These are phyloP conservation scores for Nidularia sp. DNA, from an alignment of 768 basidiomycete species.

Conservation along the genomic window DNA sequence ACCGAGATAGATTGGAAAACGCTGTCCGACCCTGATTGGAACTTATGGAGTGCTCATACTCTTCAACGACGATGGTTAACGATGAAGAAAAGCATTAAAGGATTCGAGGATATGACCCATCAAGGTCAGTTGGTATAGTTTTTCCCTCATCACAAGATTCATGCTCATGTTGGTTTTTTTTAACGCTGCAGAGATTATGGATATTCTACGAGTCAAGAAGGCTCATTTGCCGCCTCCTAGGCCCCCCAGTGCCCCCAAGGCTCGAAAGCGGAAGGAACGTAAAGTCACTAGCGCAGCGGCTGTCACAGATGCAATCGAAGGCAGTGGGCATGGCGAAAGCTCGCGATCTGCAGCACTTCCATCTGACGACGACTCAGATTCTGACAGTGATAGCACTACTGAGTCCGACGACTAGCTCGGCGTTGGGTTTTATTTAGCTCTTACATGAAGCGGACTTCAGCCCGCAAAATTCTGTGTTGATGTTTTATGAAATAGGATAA, in stretches of 20 bases:
- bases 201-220: constrained; percentile 74
- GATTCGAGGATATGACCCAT: constrained; percentile 77
- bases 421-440: too few species aligned
- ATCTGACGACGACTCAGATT: too few species aligned
- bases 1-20: constrained; percentile 85
- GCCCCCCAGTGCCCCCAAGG: constrained; percentile 13
- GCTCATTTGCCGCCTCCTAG: constrained; percentile 44
- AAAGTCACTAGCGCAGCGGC: constrained; percentile 50
- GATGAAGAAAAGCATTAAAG: constrained; percentile 74
- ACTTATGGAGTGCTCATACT: constrained; percentile 78
- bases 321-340: constrained; percentile 13
- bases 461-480: too few species aligned
- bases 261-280: constrained; percentile 37
- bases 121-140: constrained; percentile 50
- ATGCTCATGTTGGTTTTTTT: constrained; percentile 3
- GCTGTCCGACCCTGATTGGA: constrained; percentile 72
- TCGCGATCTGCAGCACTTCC: too few species aligned
- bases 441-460: too few species aligned
- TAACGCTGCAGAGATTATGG: constrained; percentile 67
- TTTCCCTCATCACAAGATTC: not conserved
- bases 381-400: too few species aligned
- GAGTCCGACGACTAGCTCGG: too few species aligned
- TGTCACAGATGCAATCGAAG: constrained; percentile 35
- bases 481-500: too few species aligned
- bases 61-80: constrained; percentile 79